A percentile compares a stretch with the other conserved stretches of the same genome.
These are phyloP conservation scores for Metarhizium robertsii DNA, from an alignment of 2,329 filamentous ascomycete genomes.

Conservation along the genomic window DNA sequence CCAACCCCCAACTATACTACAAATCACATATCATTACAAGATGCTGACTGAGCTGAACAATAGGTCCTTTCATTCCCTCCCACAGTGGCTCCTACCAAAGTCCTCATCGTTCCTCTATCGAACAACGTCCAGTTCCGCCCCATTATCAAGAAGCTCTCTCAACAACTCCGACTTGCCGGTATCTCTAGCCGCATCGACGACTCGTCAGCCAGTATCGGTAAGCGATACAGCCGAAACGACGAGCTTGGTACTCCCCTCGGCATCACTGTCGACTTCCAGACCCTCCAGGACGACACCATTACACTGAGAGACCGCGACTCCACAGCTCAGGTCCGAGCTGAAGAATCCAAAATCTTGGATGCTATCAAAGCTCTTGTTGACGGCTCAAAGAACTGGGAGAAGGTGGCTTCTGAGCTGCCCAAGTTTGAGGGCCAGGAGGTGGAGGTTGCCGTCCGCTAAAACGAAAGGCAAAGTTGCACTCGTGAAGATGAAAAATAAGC, in stretches of 20 bases:
- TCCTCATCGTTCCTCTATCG: conserved; percentile 83
- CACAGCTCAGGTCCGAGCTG: conserved; percentile 81
- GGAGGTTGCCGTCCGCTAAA: conserved; percentile 30
- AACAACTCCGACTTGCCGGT: conserved; percentile 64
- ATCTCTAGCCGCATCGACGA: conserved; percentile 84
- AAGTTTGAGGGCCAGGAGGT: conserved; percentile 72
- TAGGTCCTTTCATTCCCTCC: conserved; percentile 46
- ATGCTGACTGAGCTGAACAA: conserved; percentile 11
- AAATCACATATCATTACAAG: not conserved
- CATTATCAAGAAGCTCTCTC: conserved; percentile 62
- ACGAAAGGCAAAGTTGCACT: not conserved
- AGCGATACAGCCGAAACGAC: conserved; percentile 90
- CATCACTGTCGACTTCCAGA: conserved; percentile 94
- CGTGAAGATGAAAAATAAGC: not conserved
- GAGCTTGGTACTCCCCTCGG: conserved; percentile 91
- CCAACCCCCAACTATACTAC: not conserved
- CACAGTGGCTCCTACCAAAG: conserved; percentile 84
- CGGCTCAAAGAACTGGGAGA: conserved; percentile 48
- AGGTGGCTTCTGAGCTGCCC: conserved; percentile 70
- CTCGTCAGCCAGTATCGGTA: conserved; percentile 85
- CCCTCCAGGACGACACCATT: conserved; percentile 74
- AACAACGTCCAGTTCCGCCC: conserved; percentile 72
- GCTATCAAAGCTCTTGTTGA: conserved; percentile 53
- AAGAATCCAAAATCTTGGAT: conserved; percentile 67
- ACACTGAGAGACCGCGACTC: conserved; percentile 87